Evolutionary conservation across 495 filamentous ascomycete species (phyloP).

Genomic region (Massariosphaeria phaeospora): DNA sequence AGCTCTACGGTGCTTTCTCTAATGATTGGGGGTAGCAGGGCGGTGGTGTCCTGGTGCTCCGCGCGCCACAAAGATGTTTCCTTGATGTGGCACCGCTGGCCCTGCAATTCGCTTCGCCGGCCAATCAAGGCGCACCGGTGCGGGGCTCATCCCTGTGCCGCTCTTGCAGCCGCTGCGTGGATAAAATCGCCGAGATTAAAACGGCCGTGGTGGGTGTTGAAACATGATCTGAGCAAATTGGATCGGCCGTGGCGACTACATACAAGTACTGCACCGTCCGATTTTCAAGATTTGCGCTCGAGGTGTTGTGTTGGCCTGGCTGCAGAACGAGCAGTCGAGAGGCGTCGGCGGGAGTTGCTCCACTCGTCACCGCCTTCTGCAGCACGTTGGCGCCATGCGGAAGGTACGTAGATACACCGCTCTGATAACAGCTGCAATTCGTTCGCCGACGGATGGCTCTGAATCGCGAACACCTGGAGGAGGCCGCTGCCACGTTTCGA

Average conservation of each 20-base stretch:
- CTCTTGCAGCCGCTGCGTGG: not conserved
- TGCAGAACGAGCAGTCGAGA: not conserved
- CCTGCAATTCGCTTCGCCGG: not conserved
- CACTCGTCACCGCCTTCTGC: not conserved
- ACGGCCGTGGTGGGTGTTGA: not conserved
- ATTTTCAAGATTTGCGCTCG: not conserved
- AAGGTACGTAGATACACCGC: not conserved
- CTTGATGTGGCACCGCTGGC: too few relatives aligned
- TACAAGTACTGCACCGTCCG: too few relatives aligned
- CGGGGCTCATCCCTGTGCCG: slow-evolving; percentile 1
- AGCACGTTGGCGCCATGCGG: not conserved
- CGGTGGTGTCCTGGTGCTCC: too few relatives aligned
- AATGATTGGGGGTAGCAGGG: not conserved
- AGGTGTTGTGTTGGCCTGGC: not conserved
- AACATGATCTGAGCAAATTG: not conserved
- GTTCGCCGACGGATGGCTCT: not conserved
- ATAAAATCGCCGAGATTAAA: slow-evolving; percentile 9
- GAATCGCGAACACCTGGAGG: not conserved
- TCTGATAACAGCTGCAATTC: not conserved
- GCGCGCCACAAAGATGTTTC: too few relatives aligned
- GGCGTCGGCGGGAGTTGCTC: too few relatives aligned
- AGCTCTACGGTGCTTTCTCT: too few relatives aligned
- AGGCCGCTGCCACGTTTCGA: slow-evolving; percentile 14
- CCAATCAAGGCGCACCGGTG: not conserved
- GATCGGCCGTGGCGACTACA: not conserved